Evolutionary conservation across 1,284 basidiomycete genomes (phyloP), one percentile per base, ranked within the genome.

Genomic region (Naganishia sp.): DNA sequence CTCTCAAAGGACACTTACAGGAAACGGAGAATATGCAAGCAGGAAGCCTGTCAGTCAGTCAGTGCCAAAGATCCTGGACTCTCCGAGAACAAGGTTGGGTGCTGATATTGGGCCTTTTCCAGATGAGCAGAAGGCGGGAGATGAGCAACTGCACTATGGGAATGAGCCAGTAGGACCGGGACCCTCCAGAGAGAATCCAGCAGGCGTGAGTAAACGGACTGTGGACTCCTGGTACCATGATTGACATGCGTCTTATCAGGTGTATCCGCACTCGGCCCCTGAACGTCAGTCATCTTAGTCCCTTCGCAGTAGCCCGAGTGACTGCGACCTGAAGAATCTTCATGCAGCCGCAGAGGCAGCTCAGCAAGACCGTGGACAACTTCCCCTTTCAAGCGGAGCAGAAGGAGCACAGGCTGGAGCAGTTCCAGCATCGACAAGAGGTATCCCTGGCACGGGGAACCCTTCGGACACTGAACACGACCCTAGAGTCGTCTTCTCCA

Each of bases 81-180:
- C n/a, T 25, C 6, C 23, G 28, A 28, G 28, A 28, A 28, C 28
- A 28, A 28, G 28, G 28, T 28, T 28, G 28, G 28, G 28, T 28
- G 57, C 25, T 49, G 45, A 25, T 28, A 49, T 39, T 13, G 36
- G 2, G 21, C 15, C 46, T 39, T 18, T 21, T 15, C 28, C 56
- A 66, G 76, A 55, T 42, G 68, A 70, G 52, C 69, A 68, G 60
- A 75, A 74, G 68, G 73, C 74, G 10, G 71, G 72, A 10, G 77
- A 78, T 66, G 74, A 43, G 6, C 63, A 66, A 36, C 64, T 78
- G 21, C 70, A 70, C n/a, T 70, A 73, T 46, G 68, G 63, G 39
- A 68, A 77, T 50, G 68, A 73, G 6, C 64, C 72, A 6, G 60
- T 59, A 63, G 75, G 75, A 18, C 77, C 77, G 1, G 74, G 64